A percentile compares a stretch with the other conserved stretches of the same genome.
phyloP scores from a whole-genome alignment of 768 basidiomycete genomes.

The Naganishia friedmannii region DNA sequence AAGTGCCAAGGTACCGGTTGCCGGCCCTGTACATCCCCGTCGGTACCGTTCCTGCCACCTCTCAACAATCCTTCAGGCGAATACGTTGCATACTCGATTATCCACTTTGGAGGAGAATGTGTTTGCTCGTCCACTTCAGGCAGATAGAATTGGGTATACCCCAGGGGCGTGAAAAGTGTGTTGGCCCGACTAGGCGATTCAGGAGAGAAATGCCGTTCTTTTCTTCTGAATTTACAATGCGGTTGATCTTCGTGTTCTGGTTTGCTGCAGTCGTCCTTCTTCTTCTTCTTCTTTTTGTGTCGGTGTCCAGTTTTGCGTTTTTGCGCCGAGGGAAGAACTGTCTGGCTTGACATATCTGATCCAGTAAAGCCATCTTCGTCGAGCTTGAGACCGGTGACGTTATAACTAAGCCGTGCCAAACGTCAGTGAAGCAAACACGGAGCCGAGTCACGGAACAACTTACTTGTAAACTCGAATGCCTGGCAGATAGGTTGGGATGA shows the following conservation, averaged over 20 bases:
- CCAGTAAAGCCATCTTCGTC: constrained; percentile 32
- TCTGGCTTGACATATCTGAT: neutral
- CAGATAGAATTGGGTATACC: constrained; percentile 77
- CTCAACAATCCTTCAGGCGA: constrained; percentile 55
- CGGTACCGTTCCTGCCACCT: constrained; percentile 33
- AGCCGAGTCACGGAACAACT: constrained; percentile 21
- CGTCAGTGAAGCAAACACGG: neutral
- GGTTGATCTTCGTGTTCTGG: constrained; percentile 50
- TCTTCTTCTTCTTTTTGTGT: constrained; percentile 51
- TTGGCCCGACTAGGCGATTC: constrained; percentile 71
- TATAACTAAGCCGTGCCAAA: constrained; percentile 55
- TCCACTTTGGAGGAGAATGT: constrained; percentile 62
- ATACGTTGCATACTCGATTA: constrained; percentile 77
- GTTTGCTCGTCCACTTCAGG: constrained; percentile 59
- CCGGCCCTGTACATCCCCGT: constrained; percentile 27
- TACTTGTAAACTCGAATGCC: constrained; percentile 73
- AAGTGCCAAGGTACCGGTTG: constrained; percentile 41
- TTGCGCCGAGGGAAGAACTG: neutral
- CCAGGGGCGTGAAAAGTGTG: constrained; percentile 67
- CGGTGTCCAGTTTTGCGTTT: constrained; percentile 23
- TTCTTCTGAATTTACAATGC: constrained; percentile 46
- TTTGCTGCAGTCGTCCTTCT: constrained; percentile 52
- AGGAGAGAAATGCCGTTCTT: constrained; percentile 60
- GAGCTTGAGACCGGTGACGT: constrained; percentile 57
- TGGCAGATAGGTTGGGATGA: constrained; percentile 85